Percentiles rank a stretch among this genome's conserved stretches.
phyloP scores from a whole-genome alignment of 192 early-diverging fungal genomes.

The Podila verticillata region DNA sequence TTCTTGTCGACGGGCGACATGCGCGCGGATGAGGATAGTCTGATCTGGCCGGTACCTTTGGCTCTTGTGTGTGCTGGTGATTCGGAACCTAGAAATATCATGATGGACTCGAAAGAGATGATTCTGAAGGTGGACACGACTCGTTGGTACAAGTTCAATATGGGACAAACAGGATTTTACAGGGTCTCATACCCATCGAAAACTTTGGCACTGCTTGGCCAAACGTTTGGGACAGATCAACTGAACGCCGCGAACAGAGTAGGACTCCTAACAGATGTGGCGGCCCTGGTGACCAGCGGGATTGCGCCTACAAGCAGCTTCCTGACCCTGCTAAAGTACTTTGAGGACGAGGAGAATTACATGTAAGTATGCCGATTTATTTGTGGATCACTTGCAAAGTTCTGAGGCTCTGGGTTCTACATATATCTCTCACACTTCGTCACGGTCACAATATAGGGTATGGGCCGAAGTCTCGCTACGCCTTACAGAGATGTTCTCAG shows the following conservation, averaged over 20 bases:
- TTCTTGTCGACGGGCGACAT: slow-evolving; percentile 83
- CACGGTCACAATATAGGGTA: slow-evolving; percentile 20
- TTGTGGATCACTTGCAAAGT: not conserved
- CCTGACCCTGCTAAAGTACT: slow-evolving; percentile 77
- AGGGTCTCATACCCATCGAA: slow-evolving; percentile 80
- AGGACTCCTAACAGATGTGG: slow-evolving; percentile 86
- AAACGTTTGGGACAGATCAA: slow-evolving; percentile 61
- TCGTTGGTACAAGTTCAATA: slow-evolving; percentile 91
- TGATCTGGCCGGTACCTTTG: slow-evolving; percentile 77
- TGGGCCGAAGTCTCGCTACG: slow-evolving; percentile 69
- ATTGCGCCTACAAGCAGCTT: slow-evolving; percentile 75
- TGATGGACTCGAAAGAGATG: slow-evolving; percentile 58
- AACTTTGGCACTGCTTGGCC: slow-evolving; percentile 61
- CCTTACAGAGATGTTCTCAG: slow-evolving; percentile 65
- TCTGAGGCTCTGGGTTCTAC: not conserved
- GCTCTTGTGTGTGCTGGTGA: slow-evolving; percentile 52
- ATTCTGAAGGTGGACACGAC: slow-evolving; percentile 60
- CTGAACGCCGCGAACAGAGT: slow-evolving; percentile 68
- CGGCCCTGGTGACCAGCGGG: slow-evolving; percentile 81
- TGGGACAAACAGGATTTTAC: slow-evolving; percentile 82
- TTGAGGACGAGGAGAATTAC: slow-evolving; percentile 82
- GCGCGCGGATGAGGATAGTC: slow-evolving; percentile 75
- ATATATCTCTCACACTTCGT: no score
- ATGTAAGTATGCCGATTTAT: slow-evolving; percentile 57
- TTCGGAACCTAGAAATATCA: slow-evolving; percentile 62